These are phyloP conservation scores for Calonectria henricotiae DNA, from an alignment of 2,329 filamentous ascomycete species.

Conservation along the genomic window DNA sequence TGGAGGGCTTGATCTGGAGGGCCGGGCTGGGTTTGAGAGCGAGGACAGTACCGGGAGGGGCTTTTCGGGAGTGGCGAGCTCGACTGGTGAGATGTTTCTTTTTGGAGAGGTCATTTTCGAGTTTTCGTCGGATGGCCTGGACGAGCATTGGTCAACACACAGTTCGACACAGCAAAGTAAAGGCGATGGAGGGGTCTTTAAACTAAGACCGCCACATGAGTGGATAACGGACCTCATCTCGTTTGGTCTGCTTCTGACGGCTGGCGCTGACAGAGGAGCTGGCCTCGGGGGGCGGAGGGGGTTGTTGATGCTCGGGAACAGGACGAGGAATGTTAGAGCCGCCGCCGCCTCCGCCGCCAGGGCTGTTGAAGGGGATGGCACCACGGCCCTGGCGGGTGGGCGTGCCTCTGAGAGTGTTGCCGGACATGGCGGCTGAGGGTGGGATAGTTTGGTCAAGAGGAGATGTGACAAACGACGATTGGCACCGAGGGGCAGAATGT, in stretches of 20 bases:
- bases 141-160: constrained; percentile 45
- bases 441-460: constrained; percentile 41
- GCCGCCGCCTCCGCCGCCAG: constrained; percentile 71
- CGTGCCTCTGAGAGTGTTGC: constrained; percentile 79
- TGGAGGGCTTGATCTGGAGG: constrained; percentile 96
- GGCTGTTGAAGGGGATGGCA: constrained; percentile 76
- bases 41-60: constrained; percentile 95
- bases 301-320: constrained; percentile 69
- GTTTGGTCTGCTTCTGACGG: constrained; percentile 95
- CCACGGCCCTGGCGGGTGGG: constrained; percentile 76
- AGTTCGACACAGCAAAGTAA: constrained; percentile 13
- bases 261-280: constrained; percentile 89
- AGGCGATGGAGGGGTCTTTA: constrained; percentile 11
- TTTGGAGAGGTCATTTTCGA: constrained; percentile 98
- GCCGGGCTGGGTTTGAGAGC: constrained; percentile 95
- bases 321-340: constrained; percentile 82
- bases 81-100: constrained; percentile 89
- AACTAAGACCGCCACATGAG: constrained; percentile 15
- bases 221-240: constrained; percentile 87
- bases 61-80: constrained; percentile 90
- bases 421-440: constrained; percentile 65
- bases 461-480: constrained; percentile 43
- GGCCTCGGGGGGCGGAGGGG: constrained; percentile 70
- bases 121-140: constrained; percentile 95
- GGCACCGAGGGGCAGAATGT: constrained; percentile 37